Evolutionary conservation across 1,139 yeast species (phyloP).

Genomic region (Geotrichum europaeum): DNA sequence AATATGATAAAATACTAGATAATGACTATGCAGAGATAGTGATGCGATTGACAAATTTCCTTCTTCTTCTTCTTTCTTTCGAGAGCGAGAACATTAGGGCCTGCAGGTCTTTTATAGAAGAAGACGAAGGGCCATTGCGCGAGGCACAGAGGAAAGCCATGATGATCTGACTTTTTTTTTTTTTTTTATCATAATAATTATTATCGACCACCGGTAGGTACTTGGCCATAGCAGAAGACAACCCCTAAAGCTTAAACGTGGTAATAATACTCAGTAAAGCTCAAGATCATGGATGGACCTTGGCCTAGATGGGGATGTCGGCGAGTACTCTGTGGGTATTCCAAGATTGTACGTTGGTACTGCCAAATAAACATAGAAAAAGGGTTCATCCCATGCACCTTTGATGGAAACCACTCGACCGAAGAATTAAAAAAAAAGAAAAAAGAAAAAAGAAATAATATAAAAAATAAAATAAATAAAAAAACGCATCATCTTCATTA

Average conservation of each 20-base stretch:
- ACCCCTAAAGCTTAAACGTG: neutral
- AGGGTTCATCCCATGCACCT: neutral
- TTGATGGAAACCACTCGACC: conserved; percentile 7
- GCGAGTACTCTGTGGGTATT: neutral
- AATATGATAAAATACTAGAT: neutral
- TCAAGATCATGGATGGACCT: neutral
- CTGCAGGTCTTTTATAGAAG: neutral
- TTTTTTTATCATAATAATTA: neutral
- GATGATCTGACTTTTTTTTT: neutral
- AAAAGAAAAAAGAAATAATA: neutral
- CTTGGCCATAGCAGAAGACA: neutral
- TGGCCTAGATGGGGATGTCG: neutral
- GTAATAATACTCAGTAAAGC: neutral
- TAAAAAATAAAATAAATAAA: neutral
- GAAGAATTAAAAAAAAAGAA: conserved; percentile 2
- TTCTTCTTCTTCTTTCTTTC: neutral
- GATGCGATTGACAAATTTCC: neutral
- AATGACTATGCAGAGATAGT: neutral
- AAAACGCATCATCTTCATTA: neutral
- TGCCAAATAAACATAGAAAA: neutral
- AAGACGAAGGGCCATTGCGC: neutral
- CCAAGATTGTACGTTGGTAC: neutral
- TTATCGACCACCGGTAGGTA: neutral
- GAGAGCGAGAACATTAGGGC: neutral
- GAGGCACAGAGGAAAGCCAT: neutral